Evolutionary conservation across 1,284 basidiomycete species (phyloP), one percentile per base, ranked within the genome.

Genomic region (Blastosporella zonata): DNA sequence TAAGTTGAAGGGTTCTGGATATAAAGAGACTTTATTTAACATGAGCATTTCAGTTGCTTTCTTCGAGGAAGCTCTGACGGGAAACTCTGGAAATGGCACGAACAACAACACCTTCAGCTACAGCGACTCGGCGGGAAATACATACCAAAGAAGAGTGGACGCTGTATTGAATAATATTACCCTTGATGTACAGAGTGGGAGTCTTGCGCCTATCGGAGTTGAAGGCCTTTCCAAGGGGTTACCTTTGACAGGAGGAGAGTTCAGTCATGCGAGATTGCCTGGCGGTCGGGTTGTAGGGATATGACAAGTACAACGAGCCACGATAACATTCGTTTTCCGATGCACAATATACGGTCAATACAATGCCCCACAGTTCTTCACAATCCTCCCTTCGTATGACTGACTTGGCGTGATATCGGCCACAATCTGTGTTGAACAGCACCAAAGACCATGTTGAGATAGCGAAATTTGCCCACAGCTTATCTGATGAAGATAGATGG

Each of bases 61-160:
- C 43, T 25, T 42, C 17, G 49, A 83, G 79, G 64, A 53, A 80
- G 78, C 18, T 74, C 77, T 65, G 79, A 81, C 67, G 0, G 77
- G 79, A 17, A 82, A 82, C 62, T 71, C 61, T 10, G 85, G 82
- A 1, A 86, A 85, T 49, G 86, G 86, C 35, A 85, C 82, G 2
- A 87, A 70, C 62, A 79, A 75, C 62, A 88, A 89, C 62, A 75
- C 73, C 5, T 81, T 89, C 64, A 65, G 62, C 39, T 90, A 89
- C 58, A 54, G 62, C 7, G 85, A 90, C 62, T 56, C 61, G 13
- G 63, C 62, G 5, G 82, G 81, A 31, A 84, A 88, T 63, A 86
- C 85, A 1, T 90, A 75, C 63, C 64, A 68, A 47, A 72, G 85
- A 48, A 60, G 71, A 25, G 85, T 90, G 43, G 71, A 78, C 52